Conservation (phyloP, 208 protist genomes). For the Tritrichomonas foetus region DNA sequence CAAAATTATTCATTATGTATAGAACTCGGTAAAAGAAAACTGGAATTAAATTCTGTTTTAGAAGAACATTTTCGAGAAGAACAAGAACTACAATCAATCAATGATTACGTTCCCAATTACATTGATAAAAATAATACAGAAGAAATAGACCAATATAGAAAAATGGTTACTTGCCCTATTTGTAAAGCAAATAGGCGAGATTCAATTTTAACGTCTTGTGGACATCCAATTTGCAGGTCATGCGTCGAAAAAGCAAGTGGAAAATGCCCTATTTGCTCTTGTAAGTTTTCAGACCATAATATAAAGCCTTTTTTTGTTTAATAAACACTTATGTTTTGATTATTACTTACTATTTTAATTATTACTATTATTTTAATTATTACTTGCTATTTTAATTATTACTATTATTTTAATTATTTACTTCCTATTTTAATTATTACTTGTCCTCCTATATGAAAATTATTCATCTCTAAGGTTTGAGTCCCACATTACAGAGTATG, state of each 20-base stretch:
- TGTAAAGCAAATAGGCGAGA: neutral
- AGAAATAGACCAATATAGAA: neutral
- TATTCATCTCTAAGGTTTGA: no score
- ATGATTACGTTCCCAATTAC: neutral
- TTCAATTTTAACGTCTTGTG: neutral
- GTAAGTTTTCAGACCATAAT: neutral
- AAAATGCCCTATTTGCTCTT: neutral
- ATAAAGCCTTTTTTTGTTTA: conserved; percentile 8
- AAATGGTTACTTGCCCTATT: neutral
- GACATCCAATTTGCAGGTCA: neutral
- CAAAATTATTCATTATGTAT: neutral
- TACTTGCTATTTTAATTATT: no score
- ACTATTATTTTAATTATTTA: neutral
- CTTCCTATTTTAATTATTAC: no score
- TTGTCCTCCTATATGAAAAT: no score
- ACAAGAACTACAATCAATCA: neutral
- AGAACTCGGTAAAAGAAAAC: neutral
- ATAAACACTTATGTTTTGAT: neutral
- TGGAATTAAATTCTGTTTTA: neutral
- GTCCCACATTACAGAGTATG: no score
- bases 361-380: neutral
- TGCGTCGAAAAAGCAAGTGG: neutral
- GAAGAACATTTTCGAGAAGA: neutral
- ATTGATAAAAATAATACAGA: neutral
- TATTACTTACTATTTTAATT: no score